Evolutionary conservation across 495 filamentous ascomycete genomes (phyloP).

Genomic region (Annulohypoxylon maeteangense): DNA sequence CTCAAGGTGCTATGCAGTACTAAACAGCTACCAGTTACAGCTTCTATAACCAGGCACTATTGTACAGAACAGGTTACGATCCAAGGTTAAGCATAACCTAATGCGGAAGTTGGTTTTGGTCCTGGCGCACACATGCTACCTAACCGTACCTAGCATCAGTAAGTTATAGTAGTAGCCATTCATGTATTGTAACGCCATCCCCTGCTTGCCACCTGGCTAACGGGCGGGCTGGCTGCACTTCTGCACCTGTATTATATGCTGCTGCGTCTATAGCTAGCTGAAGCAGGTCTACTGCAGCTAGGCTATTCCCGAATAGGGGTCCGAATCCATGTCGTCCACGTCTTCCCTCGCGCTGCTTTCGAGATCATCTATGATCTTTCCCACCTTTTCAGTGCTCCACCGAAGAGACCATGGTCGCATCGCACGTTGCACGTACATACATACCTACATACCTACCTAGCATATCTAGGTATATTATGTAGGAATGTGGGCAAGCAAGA

Average conservation of each 20-base stretch:
- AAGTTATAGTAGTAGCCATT: not conserved
- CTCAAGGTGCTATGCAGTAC: constrained; percentile 18
- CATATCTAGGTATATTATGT: no score
- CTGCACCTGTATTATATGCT: not conserved
- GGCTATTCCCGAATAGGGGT: constrained; percentile 32
- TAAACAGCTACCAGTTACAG: not conserved
- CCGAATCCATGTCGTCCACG: constrained; percentile 27
- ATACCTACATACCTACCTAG: no score
- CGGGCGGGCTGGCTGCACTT: constrained; percentile 23
- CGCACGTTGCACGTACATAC: not conserved
- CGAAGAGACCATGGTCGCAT: constrained; percentile 15
- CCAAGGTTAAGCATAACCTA: constrained; percentile 21
- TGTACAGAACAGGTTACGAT: constrained; percentile 23
- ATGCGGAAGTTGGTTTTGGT: constrained; percentile 34
- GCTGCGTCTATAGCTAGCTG: constrained; percentile 4
- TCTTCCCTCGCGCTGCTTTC: constrained; percentile 11
- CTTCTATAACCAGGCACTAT: constrained; percentile 24
- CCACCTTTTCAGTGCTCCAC: constrained; percentile 5
- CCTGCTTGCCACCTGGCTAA: constrained; percentile 39
- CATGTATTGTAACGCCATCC: constrained; percentile 32
- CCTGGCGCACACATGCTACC: not conserved
- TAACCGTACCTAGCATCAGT: not conserved
- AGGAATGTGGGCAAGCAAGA: constrained; percentile 12
- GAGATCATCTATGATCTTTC: constrained; percentile 26
- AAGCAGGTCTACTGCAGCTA: constrained; percentile 20